Conservation (phyloP, 257 asterid genomes). For the Rehmannia glutinosa region DNA sequence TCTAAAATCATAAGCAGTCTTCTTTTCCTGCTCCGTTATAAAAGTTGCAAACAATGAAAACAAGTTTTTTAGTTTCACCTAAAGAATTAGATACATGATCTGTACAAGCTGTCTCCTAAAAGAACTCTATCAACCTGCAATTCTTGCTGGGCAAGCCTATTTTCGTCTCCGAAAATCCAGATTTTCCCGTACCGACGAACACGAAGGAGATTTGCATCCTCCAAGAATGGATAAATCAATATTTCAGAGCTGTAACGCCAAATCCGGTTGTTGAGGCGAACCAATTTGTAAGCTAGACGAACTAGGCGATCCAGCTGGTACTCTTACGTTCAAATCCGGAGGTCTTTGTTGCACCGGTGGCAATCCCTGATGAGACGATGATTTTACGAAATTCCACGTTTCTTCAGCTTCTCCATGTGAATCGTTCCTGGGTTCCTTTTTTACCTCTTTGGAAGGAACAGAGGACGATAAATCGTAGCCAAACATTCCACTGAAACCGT, state of each 20-base stretch:
- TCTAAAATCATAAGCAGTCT: slow-evolving; percentile 13
- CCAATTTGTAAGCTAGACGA: slow-evolving; percentile 70
- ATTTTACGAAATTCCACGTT: slow-evolving; percentile 25
- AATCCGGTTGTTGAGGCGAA: slow-evolving; percentile 81
- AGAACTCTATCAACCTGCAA: slow-evolving; percentile 20
- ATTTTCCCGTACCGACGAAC: slow-evolving; percentile 3
- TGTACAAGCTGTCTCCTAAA: slow-evolving; percentile 49
- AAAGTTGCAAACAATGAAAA: slow-evolving; percentile 28
- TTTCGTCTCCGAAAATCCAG: background rate
- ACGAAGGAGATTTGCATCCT: slow-evolving; percentile 22
- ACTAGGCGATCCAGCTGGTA: slow-evolving; percentile 68
- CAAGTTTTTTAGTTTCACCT: slow-evolving; percentile 23
- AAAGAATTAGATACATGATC: slow-evolving; percentile 48
- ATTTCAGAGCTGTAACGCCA: slow-evolving; percentile 83
- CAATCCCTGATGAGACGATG: slow-evolving; percentile 4
- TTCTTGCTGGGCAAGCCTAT: slow-evolving; percentile 17
- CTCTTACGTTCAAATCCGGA: slow-evolving; percentile 79
- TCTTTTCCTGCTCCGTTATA: slow-evolving; percentile 16
- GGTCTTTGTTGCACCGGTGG: slow-evolving; percentile 37
- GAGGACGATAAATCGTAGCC: slow-evolving; percentile 32
- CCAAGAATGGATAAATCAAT: slow-evolving; percentile 14
- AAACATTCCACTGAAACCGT: slow-evolving; percentile 48
- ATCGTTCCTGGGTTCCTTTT: slow-evolving; percentile 10
- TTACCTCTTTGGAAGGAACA: slow-evolving; percentile 14
- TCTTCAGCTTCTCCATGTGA: slow-evolving; percentile 20